These are phyloP conservation scores for Amoebophrya sp. DNA, from an alignment of 169 alveolate species.

Conservation along the genomic window DNA sequence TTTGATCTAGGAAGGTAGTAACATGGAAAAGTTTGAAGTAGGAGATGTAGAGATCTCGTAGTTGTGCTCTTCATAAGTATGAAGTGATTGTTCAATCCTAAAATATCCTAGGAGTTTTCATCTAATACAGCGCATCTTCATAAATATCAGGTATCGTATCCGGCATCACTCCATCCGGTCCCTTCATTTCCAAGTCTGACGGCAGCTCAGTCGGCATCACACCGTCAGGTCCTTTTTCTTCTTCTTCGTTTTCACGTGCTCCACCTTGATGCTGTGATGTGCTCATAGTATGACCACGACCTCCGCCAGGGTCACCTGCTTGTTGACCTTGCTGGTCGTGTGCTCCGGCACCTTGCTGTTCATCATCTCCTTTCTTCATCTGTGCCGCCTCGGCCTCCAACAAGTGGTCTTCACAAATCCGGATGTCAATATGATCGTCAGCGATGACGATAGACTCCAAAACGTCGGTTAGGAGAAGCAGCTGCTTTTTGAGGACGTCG, in stretches of 20 bases:
- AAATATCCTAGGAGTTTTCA: too few relatives aligned
- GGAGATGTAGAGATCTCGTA: too few relatives aligned
- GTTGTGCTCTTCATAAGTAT: too few relatives aligned
- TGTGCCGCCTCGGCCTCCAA: neutral
- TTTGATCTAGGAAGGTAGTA: too few relatives aligned
- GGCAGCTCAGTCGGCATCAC: neutral
- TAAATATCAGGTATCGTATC: neutral
- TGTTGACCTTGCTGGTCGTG: neutral
- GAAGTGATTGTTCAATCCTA: too few relatives aligned
- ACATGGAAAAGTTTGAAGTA: too few relatives aligned
- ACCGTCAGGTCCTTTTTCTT: neutral
- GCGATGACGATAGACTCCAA: neutral
- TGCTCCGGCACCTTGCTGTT: neutral
- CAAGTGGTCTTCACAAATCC: neutral
- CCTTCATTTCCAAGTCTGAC: neutral
- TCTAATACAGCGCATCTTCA: too few relatives aligned
- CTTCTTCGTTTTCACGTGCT: neutral
- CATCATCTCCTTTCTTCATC: neutral
- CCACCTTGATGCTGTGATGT: too few relatives aligned
- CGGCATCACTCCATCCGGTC: constrained; percentile 3
- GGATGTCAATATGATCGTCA: neutral
- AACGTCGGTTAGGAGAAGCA: neutral
- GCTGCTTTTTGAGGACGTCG: neutral
- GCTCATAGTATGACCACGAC: too few relatives aligned
- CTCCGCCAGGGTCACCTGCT: neutral